Conservation (phyloP, 1,284 basidiomycete species). For the Gastroboletus turbinatus region DNA sequence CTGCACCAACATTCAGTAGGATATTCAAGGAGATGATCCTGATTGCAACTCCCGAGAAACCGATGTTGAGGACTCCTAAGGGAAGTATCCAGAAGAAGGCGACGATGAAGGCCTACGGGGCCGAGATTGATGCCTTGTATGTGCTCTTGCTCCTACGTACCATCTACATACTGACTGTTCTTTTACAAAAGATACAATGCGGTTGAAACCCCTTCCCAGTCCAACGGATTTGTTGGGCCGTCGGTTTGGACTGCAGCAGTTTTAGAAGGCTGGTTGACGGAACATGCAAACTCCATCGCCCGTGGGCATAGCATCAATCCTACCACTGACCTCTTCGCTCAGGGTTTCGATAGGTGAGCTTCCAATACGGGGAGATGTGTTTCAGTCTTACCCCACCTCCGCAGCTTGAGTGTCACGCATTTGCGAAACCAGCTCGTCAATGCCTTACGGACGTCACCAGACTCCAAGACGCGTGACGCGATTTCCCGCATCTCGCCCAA, state of each 20-base stretch:
- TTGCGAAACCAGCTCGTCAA: constrained; percentile 2
- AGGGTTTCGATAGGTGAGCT: constrained; percentile 16
- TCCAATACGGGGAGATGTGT: too few species aligned
- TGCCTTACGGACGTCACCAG: constrained; percentile 1
- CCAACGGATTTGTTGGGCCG: background rate
- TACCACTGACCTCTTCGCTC: constrained; percentile 7
- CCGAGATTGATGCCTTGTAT: constrained; percentile 25
- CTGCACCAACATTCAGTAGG: constrained; percentile 24
- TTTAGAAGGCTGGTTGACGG: constrained; percentile 4
- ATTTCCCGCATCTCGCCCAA: constrained; percentile 1
- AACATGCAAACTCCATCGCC: background rate
- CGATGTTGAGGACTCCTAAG: constrained; percentile 19
- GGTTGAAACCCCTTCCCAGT: background rate
- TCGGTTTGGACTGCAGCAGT: background rate
- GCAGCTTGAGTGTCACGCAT: constrained; percentile 7
- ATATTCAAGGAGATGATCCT: constrained; percentile 31
- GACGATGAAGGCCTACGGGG: constrained; percentile 16
- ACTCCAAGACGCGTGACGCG: background rate
- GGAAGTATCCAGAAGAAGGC: constrained; percentile 22
- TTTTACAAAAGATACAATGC: constrained; percentile 1
- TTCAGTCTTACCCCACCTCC: background rate
- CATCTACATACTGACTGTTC: background rate
- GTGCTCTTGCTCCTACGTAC: background rate
- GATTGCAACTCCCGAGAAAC: constrained; percentile 17
- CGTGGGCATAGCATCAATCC: constrained; percentile 1